Conservation (phyloP, 768 basidiomycete genomes). For the Kwoniella sp. region DNA sequence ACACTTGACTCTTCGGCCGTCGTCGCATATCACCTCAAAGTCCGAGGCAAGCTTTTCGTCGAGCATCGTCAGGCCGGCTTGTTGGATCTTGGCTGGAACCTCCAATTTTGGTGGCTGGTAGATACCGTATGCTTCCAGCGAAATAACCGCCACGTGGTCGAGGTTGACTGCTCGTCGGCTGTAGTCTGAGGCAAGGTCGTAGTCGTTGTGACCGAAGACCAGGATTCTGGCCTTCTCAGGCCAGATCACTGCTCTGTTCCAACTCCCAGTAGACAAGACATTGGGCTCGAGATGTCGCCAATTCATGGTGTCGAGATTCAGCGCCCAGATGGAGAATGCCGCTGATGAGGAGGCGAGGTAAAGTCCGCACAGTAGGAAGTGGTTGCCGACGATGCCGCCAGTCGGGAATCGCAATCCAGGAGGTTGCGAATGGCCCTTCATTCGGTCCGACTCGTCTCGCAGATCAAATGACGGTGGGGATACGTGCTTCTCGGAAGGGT, state of each 20-base stretch:
- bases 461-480: slow-evolving; percentile 67
- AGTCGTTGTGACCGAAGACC: slow-evolving; percentile 79
- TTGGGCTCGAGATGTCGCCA: slow-evolving; percentile 48
- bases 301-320: slow-evolving; percentile 66
- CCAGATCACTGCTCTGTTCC: slow-evolving; percentile 93
- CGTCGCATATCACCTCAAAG: slow-evolving; percentile 90
- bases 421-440: slow-evolving; percentile 76
- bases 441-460: slow-evolving; percentile 74
- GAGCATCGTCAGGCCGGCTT: slow-evolving; percentile 78
- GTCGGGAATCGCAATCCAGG: slow-evolving; percentile 96
- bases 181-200: slow-evolving; percentile 52
- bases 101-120: slow-evolving; percentile 75
- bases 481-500: slow-evolving; percentile 26
- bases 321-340: slow-evolving; percentile 94
- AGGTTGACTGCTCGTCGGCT: slow-evolving; percentile 52
- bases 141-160: slow-evolving; percentile 85
- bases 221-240: slow-evolving; percentile 79
- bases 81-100: slow-evolving; percentile 73
- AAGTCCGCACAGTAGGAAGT: slow-evolving; percentile 88
- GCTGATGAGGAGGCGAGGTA: slow-evolving; percentile 93
- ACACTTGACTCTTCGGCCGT: slow-evolving; percentile 78
- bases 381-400: slow-evolving; percentile 81
- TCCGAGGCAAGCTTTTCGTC: slow-evolving; percentile 82
- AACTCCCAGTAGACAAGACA: slow-evolving; percentile 79
- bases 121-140: slow-evolving; percentile 92